Evolutionary conservation across 2,329 filamentous ascomycete species (phyloP), one percentile per base, ranked within the genome.

Genomic region (Verticillium nubilum): DNA sequence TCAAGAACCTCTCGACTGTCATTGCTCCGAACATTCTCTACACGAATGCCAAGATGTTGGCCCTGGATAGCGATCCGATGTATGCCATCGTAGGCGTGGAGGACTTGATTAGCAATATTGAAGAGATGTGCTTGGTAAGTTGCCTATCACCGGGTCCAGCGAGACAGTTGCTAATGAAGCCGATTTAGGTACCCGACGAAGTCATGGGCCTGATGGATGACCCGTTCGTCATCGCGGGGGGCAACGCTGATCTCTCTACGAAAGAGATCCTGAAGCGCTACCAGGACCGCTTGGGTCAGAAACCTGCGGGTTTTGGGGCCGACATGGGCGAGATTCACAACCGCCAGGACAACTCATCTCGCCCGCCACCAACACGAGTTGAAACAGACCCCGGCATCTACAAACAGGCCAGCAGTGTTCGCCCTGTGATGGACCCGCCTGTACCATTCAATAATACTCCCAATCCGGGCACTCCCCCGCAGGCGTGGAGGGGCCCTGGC

Each of bases 201-300:
- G 83, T 99, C 27, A 87, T 93, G 68, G 88, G 90, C 58, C 87
- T 97, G 57, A 81, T 98, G 27, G 91, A 88, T 70, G 94, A 99
- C 72, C 88, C 88, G 4, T 84, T 84, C 25, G 84, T 97, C 57
- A 94, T 96, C 74, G 42, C 37, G 7, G 56, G 56, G 6, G 91
- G 88, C 71, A 88, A 84, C 64, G 88, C 89, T 53, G 94, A 99
- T 61, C 88, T 97, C 63, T 97, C 94, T 1, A 96, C 93, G 5
- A 99, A 99, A 74, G 95, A 99, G 69, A 98, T 99, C 58, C 82
- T 99, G 57, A 96, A 94, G 72, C 87, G 92, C 59, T 97, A 96
- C 74, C 92, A 92, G 56, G 91, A 96, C 69, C 88, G 95, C 63
- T 75, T 77, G 59, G 79, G 80, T 6, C 77, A 80, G 52, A 76